phyloP scores from a whole-genome alignment of 257 asterid genomes.

The Rhazya stricta region DNA sequence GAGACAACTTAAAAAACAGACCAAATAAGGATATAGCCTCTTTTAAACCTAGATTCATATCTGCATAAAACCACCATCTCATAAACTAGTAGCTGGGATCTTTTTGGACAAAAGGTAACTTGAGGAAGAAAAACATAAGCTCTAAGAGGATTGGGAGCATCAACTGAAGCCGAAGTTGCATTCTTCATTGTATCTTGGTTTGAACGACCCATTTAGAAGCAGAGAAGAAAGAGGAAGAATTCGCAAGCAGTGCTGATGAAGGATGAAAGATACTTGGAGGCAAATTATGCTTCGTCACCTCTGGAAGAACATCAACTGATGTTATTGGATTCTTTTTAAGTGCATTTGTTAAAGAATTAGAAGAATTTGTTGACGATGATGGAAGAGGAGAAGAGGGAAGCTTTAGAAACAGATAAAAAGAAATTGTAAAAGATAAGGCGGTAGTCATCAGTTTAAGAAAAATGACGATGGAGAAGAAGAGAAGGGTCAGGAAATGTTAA shows the following conservation, averaged over 20 bases:
- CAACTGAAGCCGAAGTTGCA: constrained; percentile 36
- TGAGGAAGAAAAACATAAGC: constrained; percentile 83
- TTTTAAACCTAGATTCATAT: constrained; percentile 29
- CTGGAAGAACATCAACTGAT: constrained; percentile 72
- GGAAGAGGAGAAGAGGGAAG: constrained; percentile 21
- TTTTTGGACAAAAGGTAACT: too few species aligned
- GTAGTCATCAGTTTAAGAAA: too few species aligned
- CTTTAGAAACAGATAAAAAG: too few species aligned
- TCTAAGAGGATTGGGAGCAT: constrained; percentile 74
- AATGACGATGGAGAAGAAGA: too few species aligned
- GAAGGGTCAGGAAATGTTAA: too few species aligned
- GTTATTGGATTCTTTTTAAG: constrained; percentile 13
- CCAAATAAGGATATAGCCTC: constrained; percentile 32
- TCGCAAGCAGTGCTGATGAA: constrained; percentile 12
- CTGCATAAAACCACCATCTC: neutral
- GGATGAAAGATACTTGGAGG: constrained; percentile 56
- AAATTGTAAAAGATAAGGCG: too few species aligned
- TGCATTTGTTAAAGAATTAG: constrained; percentile 1
- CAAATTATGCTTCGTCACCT: constrained; percentile 68
- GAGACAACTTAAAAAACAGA: constrained; percentile 66
- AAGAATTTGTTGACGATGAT: neutral
- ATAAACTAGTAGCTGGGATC: constrained; percentile 18
- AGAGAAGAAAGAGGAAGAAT: constrained; percentile 38
- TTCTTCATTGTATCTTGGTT: constrained; percentile 30
- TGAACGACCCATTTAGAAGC: constrained; percentile 71